Evolutionary conservation across 2,329 filamentous ascomycete species (phyloP), one percentile per base, ranked within the genome.

Genomic region (Penicillium freii): DNA sequence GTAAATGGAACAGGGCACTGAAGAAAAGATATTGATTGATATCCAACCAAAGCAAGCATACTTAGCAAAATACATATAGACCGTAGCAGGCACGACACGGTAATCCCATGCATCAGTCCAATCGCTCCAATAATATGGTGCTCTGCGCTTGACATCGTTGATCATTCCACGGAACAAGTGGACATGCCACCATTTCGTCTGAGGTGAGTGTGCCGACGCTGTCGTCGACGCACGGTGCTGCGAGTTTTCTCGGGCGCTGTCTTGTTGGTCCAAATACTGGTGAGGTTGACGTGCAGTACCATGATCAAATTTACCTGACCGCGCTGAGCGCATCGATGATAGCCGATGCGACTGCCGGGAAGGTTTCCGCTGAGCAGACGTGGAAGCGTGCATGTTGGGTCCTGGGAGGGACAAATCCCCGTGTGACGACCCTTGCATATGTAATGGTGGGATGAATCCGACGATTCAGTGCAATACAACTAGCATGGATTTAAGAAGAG

Each of bases 41-140:
- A 31, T 45, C 46, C 29, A 44, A 44, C 1, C 27, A 46, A 36
- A 39, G 34, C 33, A 45, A 48, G 69, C 81, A 69, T 81, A 93
- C 90, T 95, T 95, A 62, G 91, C 91, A 82, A 95, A 96, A 78
- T 94, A 96, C 90, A 95, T 96, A 76, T 95, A 95, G 31, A 95
- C 79, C 10, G 91, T 95, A 17, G 90, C 90, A 1, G 91, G 91
- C 39, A 96, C 83, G 42, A 96, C 90, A 53, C 91, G 85, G 77
- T 96, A 96, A 71, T 95, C 89, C 90, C 90, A 94, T 1, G 91
- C 91, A 78, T 96, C 91, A 19, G 72, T 80, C 89, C 89, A 95
- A 74, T 96, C 91, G 73, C 88, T 92, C 75, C 78, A 80, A 70
- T 94, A 96, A 71, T 83, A 95, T 1, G 91, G 91, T 8, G 82